These are phyloP conservation scores for Inosperma sp. DNA, from an alignment of 768 basidiomycete genomes.

Conservation along the genomic window DNA sequence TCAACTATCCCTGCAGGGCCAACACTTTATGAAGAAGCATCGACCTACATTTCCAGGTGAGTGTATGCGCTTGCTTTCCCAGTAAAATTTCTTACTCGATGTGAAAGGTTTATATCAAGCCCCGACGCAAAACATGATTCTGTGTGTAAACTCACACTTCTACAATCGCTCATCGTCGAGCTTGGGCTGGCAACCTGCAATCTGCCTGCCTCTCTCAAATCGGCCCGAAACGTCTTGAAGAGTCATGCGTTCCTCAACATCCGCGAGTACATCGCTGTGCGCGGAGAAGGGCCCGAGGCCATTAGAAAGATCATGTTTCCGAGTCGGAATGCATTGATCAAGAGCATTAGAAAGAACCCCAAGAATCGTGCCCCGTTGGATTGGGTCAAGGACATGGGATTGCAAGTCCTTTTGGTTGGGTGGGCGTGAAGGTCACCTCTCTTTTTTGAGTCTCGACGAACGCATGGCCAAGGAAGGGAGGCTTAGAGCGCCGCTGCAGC, in stretches of 20 bases:
- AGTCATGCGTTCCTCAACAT: conserved; percentile 66
- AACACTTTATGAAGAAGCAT: conserved; percentile 54
- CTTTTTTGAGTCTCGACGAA: not conserved
- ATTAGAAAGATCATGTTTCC: conserved; percentile 60
- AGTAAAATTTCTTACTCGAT: not conserved
- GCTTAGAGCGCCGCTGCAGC: not conserved
- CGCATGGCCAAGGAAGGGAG: not conserved
- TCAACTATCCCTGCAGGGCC: conserved; percentile 27
- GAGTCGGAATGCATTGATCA: conserved; percentile 55
- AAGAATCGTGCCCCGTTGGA: conserved; percentile 39
- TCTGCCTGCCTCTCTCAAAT: conserved; percentile 56
- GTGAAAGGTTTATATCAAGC: conserved; percentile 47
- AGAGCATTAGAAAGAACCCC: conserved; percentile 48
- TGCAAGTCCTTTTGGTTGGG: conserved; percentile 58
- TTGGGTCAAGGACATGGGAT: conserved; percentile 61
- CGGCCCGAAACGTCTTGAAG: conserved; percentile 67
- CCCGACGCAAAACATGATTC: conserved; percentile 40
- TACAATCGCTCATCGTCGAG: conserved; percentile 74
- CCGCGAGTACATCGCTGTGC: conserved; percentile 64
- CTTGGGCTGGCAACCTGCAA: conserved; percentile 52
- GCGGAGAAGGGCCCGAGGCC: conserved; percentile 58
- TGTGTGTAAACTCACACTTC: conserved; percentile 51
- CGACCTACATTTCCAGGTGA: conserved; percentile 56
- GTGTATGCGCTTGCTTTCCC: conserved; percentile 26
- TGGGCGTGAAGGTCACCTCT: conserved; percentile 35